phyloP scores from a whole-genome alignment of 2,329 filamentous ascomycete species.

The Cladobotryum protrusum region DNA sequence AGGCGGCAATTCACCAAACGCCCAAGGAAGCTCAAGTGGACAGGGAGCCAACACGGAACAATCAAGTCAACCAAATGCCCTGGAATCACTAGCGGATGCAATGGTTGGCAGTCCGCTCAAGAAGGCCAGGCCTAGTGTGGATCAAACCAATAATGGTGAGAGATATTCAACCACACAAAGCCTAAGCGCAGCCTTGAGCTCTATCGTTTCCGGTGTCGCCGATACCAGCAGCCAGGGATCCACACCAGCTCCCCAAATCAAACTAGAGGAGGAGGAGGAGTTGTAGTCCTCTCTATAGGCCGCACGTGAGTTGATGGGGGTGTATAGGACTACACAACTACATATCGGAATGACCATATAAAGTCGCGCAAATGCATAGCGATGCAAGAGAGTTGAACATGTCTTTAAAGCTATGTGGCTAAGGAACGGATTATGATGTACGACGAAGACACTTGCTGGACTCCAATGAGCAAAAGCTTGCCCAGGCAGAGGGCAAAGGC shows the following conservation, averaged over 20 bases:
- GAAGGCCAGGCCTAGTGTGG: conserved; percentile 60
- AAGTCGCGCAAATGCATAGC: conserved; percentile 3
- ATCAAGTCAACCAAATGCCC: conserved; percentile 19
- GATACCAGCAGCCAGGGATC: conserved; percentile 17
- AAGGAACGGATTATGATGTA: conserved; percentile 11
- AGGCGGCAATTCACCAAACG: conserved; percentile 37
- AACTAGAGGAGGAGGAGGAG: conserved; percentile 34
- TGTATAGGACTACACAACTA: not conserved
- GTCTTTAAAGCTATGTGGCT: not conserved
- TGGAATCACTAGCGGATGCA: conserved; percentile 31
- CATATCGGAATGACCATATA: conserved; percentile 8
- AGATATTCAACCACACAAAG: conserved; percentile 26
- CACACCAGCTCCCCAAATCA: conserved; percentile 18
- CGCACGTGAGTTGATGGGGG: not conserved
- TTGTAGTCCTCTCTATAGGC: conserved; percentile 21
- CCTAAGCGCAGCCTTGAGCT: conserved; percentile 30
- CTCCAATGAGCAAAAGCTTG: conserved; percentile 4
- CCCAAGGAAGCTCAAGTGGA: conserved; percentile 8
- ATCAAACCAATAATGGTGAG: conserved; percentile 20
- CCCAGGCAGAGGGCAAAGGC: conserved; percentile 5
- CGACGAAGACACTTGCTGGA: conserved; percentile 3
- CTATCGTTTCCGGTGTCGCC: conserved; percentile 21
- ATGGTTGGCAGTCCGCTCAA: conserved; percentile 66
- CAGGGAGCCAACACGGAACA: conserved; percentile 18
- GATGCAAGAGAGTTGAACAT: conserved; percentile 1